phyloP scores from a whole-genome alignment of 1,284 basidiomycete species.

The Fomitopsis pinicola region DNA sequence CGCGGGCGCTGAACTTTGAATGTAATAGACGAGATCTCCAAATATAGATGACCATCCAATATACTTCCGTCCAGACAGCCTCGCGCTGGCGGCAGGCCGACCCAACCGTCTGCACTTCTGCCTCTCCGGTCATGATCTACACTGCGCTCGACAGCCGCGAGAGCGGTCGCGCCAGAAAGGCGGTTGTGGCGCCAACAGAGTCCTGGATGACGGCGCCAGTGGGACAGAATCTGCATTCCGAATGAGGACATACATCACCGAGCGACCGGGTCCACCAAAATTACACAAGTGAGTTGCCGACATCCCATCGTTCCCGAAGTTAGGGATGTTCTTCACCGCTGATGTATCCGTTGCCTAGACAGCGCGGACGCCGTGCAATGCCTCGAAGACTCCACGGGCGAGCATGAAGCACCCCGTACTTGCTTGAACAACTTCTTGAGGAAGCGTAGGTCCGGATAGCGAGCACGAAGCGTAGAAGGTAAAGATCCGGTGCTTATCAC shows the following conservation, averaged over 20 bases:
- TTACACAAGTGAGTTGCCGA: constrained; percentile 1
- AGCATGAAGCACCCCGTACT: no score
- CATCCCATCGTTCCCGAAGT: not conserved
- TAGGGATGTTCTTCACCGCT: not conserved
- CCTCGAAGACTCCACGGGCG: not conserved
- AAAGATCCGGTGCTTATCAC: constrained; percentile 3
- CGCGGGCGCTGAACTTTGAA: not conserved
- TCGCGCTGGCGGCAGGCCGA: not conserved
- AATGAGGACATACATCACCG: not conserved
- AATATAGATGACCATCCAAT: not conserved
- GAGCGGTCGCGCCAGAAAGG: not conserved
- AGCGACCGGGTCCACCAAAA: not conserved
- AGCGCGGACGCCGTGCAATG: not conserved
- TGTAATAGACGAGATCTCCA: not conserved
- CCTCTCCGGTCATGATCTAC: not conserved
- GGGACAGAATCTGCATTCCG: constrained; percentile 2
- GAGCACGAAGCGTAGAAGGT: not conserved
- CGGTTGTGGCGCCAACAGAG: not conserved
- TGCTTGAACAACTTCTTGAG: no score
- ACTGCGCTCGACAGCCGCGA: not conserved
- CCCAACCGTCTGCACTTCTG: not conserved
- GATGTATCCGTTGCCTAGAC: not conserved
- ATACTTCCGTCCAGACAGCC: not conserved
- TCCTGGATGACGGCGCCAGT: not conserved
- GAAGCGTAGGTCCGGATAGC: not conserved